phyloP scores from a whole-genome alignment of 1,284 basidiomycete species.

The Calocybe gambosa region DNA sequence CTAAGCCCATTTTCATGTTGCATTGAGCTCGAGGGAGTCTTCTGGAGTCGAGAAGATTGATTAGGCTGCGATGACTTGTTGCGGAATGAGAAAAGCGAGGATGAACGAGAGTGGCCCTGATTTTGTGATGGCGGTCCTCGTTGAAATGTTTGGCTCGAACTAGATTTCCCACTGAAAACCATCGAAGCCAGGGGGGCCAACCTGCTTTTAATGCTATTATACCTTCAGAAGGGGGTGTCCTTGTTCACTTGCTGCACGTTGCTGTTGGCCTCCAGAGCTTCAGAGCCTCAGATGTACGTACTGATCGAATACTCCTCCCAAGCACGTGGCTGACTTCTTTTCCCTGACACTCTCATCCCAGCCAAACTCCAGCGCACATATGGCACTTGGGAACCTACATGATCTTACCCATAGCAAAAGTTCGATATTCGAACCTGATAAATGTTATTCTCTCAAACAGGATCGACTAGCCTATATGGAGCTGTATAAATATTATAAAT shows the following conservation, averaged over 20 bases:
- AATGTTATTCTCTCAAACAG: constrained; percentile 1
- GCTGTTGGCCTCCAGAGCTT: not conserved
- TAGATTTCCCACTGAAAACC: constrained; percentile 5
- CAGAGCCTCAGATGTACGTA: not conserved
- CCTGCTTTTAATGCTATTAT: constrained; percentile 2
- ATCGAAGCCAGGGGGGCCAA: constrained; percentile 3
- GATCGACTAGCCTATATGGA: not conserved
- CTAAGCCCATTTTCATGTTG: constrained; percentile 5
- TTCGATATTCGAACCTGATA: not conserved
- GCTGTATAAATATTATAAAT: not conserved
- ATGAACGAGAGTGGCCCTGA: constrained; percentile 17
- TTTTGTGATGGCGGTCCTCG: constrained; percentile 14
- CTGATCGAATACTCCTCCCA: not conserved
- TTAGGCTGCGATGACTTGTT: constrained; percentile 10
- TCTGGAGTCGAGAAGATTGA: constrained; percentile 10
- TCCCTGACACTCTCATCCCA: too few species aligned
- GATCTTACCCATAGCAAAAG: not conserved
- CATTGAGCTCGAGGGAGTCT: constrained; percentile 10
- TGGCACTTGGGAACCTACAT: too few species aligned
- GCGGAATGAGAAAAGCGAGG: constrained; percentile 21
- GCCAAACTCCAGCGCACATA: too few species aligned
- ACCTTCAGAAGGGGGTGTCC: not conserved
- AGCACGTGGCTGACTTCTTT: not conserved
- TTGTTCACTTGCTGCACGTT: too few species aligned
- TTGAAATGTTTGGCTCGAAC: constrained; percentile 13